Percentiles rank a stretch among this genome's conserved stretches.
phyloP scores from a whole-genome alignment of 495 filamentous ascomycete species.

The Parachaetomium inaequale region DNA sequence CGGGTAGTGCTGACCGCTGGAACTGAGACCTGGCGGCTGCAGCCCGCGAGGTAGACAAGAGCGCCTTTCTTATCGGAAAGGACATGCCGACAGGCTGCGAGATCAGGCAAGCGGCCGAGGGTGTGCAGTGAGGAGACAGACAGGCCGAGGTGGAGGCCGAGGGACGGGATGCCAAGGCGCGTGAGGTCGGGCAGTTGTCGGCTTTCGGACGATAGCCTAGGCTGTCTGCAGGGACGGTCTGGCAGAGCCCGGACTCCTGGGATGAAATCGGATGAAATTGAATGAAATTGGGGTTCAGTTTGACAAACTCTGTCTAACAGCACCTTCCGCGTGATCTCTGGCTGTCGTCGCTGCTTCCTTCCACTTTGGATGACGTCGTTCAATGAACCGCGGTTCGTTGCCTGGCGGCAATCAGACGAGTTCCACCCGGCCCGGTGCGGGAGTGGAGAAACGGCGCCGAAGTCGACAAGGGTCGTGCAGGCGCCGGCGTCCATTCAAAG shows the following conservation, averaged over 20 bases:
- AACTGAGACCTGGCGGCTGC: conserved; percentile 34
- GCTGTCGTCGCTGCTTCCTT: background rate
- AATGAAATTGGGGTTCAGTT: background rate
- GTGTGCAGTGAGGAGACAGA: background rate
- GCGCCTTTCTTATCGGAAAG: conserved; percentile 36
- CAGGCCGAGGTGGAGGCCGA: conserved; percentile 6
- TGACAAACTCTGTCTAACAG: background rate
- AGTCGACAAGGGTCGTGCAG: conserved; percentile 4
- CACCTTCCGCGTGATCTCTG: background rate
- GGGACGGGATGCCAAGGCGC: conserved; percentile 10
- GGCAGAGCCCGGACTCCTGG: too few relatives aligned
- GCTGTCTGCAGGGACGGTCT: too few relatives aligned
- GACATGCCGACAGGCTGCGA: conserved; percentile 22
- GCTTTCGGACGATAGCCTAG: background rate
- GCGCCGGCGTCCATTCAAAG: background rate
- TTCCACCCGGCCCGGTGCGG: conserved; percentile 1
- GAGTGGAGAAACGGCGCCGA: conserved; percentile 7
- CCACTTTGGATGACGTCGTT: conserved; percentile 13
- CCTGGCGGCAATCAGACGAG: conserved; percentile 14
- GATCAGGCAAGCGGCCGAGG: background rate
- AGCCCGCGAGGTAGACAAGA: conserved; percentile 32
- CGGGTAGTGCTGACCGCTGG: conserved; percentile 36
- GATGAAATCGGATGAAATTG: background rate
- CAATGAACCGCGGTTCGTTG: conserved; percentile 4
- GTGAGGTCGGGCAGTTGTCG: background rate